phyloP scores from a whole-genome alignment of 2,329 filamentous ascomycete genomes.

The Fusarium lateritium region DNA sequence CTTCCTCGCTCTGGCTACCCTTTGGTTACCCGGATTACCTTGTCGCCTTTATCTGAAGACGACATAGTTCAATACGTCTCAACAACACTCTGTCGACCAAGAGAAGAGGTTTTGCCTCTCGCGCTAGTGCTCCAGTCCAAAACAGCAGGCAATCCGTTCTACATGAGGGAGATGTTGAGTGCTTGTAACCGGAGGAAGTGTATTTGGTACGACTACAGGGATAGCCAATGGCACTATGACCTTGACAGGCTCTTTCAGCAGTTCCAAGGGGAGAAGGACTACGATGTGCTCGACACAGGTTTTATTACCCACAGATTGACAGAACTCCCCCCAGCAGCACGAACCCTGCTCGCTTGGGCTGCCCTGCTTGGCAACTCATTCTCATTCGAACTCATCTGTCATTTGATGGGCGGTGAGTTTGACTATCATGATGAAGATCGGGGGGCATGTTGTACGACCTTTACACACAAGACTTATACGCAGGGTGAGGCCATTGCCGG shows the following conservation, averaged over 20 bases:
- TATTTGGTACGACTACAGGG: slow-evolving; percentile 91
- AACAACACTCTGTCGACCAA: slow-evolving; percentile 81
- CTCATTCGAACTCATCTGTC: slow-evolving; percentile 85
- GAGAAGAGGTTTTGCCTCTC: slow-evolving; percentile 81
- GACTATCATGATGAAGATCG: slow-evolving; percentile 69
- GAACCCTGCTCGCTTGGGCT: slow-evolving; percentile 88
- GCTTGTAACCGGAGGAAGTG: slow-evolving; percentile 88
- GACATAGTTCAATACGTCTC: slow-evolving; percentile 89
- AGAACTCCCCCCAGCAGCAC: slow-evolving; percentile 81
- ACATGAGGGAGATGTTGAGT: slow-evolving; percentile 91
- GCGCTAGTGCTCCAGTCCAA: slow-evolving; percentile 91
- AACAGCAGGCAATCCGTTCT: slow-evolving; percentile 90
- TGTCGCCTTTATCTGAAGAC: slow-evolving; percentile 81
- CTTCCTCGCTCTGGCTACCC: slow-evolving; percentile 63
- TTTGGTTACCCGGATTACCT: slow-evolving; percentile 77
- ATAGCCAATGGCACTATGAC: slow-evolving; percentile 86
- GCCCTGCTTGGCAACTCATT: slow-evolving; percentile 86
- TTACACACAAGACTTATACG: slow-evolving; percentile 60
- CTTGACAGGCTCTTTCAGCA: slow-evolving; percentile 88
- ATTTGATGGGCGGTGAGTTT: slow-evolving; percentile 82
- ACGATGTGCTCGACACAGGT: slow-evolving; percentile 83
- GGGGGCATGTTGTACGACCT: slow-evolving; percentile 42
- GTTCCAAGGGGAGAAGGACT: slow-evolving; percentile 84
- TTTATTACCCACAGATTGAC: slow-evolving; percentile 85
- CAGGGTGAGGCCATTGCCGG: slow-evolving; percentile 81